Evolutionary conservation across 306 rosid species (phyloP), one percentile per base, ranked within the genome.

Genomic region (Vigna mungo): DNA sequence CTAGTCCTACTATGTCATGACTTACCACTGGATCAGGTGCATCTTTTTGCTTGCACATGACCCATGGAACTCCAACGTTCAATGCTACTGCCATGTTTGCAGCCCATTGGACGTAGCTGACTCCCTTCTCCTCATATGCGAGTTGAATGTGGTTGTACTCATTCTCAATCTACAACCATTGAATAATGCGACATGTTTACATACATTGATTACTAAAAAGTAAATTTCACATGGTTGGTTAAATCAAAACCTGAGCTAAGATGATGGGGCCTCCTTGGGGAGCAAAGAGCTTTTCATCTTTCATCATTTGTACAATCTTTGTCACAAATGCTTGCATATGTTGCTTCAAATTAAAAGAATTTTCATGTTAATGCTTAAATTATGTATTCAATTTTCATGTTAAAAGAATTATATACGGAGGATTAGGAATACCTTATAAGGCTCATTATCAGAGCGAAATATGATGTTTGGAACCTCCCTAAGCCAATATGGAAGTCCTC

Each of bases 21-120:
- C 41, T 6, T 36, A 36, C 41, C 34, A 94, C 92, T 17, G 96
- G 92, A 80, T 90, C 97, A 63, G 98, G 98, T 70, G 98, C 98
- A 27, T 92, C 93, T 55, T 2, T 84, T 13, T 95, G 98, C 89
- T 95, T 95, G 90, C 98, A 95, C 98, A 95, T 95, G 83, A 95
- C 12, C 98, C 98, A 95, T 54, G 98, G 98, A 61, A 95, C 90
- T 7, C 93, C 97, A 4, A 18, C 7, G 0, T 88, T 13, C 9
- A 54, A 2, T 0, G 76, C 83, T 4, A 88, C 77, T 4, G 97
- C 98, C 89, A 92, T 56, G 0, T 90, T 79, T 49, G 97, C 98
- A 0, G 97, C 90, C 97, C 98, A 95, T 23, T 87, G 90, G 30
- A 95, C 89, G 69, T 95, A 95, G 17, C 36, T 80, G 15, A 20